A percentile compares a stretch with the other conserved stretches of the same genome.
Conservation (phyloP, 257 asterid species). For the Solanum stenotomum region DNA sequence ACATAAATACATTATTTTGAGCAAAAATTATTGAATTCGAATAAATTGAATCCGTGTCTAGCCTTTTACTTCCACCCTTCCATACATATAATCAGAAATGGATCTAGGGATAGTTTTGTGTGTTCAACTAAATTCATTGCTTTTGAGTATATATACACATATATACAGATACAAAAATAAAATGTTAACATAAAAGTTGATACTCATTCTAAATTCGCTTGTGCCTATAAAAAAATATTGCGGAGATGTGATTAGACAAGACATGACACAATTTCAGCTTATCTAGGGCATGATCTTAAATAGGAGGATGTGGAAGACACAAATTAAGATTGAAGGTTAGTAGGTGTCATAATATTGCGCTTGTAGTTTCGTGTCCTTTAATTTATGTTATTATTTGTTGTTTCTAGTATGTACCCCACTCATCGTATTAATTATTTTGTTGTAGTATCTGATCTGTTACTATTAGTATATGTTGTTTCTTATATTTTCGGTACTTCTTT, state of each 20-base stretch:
- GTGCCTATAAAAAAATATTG: background rate
- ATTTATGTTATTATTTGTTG: background rate
- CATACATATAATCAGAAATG: background rate
- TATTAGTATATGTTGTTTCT: background rate
- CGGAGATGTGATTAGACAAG: background rate
- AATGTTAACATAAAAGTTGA: background rate
- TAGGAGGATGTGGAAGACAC: background rate
- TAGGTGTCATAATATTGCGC: background rate
- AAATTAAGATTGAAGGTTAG: background rate
- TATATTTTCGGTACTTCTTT: too few relatives aligned
- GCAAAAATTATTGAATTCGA: background rate
- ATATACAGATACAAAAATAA: background rate
- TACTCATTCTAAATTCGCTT: background rate
- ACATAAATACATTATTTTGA: background rate
- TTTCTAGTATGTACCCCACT: background rate
- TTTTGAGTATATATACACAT: background rate
- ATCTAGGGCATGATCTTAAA: background rate
- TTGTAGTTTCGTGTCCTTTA: background rate
- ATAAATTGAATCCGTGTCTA: rapidly evolving
- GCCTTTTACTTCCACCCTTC: background rate
- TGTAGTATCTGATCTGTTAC: background rate
- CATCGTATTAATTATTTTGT: too few relatives aligned
- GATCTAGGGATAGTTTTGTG: background rate
- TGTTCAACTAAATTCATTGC: background rate
- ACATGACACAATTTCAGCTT: background rate